These are phyloP conservation scores for Arabidopsis arenosa DNA, from an alignment of 345 rosid species.

Conservation along the genomic window DNA sequence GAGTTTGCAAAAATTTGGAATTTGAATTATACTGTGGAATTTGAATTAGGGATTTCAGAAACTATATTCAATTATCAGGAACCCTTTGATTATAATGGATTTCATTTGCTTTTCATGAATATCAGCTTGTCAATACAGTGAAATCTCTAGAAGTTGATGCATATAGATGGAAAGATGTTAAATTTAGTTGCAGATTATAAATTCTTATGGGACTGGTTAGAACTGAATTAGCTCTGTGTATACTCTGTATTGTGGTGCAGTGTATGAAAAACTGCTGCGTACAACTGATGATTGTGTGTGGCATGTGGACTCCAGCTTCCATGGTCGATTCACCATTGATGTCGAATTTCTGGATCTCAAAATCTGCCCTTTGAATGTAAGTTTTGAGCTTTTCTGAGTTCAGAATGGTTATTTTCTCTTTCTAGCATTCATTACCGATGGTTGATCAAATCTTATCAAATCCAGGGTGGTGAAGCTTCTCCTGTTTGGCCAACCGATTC, in stretches of 20 bases:
- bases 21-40: background rate
- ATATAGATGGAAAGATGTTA: background rate
- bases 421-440: no score
- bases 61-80: background rate
- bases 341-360: constrained; percentile 95
- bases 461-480: constrained; percentile 70
- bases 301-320: constrained; percentile 72
- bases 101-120: background rate
- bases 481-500: constrained; percentile 80
- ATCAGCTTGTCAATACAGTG: constrained; percentile 1
- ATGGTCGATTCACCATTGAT: constrained; percentile 78
- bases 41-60: constrained; percentile 3
- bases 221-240: background rate
- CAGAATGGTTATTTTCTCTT: no score
- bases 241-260: constrained; percentile 49
- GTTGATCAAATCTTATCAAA: background rate
- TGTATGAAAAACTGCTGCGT: constrained; percentile 73
- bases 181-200: no score
- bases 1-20: background rate
- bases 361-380: constrained; percentile 69
- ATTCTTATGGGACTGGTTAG: background rate
- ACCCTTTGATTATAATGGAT: background rate
- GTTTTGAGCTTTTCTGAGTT: background rate
- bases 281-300: constrained; percentile 79
- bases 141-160: background rate